Evolutionary conservation across 805 yeast species (phyloP).

Genomic region (Saccharomycopsis guyanensis): DNA sequence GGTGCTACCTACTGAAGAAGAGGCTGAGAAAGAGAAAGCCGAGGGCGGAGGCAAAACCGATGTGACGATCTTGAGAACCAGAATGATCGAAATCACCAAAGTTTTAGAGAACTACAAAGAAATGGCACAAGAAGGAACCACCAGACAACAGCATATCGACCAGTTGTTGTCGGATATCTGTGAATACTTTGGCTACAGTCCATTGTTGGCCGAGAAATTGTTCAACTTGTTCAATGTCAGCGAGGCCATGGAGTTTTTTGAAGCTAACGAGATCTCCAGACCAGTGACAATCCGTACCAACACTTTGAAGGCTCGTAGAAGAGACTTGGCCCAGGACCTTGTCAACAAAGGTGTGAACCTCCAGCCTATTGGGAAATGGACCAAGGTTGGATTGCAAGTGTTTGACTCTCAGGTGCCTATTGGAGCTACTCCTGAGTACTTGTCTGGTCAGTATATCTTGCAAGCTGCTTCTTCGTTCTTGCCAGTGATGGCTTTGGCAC

Average conservation of each 20-base stretch:
- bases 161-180: slow-evolving; percentile 81
- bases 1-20: slow-evolving; percentile 64
- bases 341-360: slow-evolving; percentile 95
- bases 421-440: slow-evolving; percentile 98
- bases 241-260: slow-evolving; percentile 97
- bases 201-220: slow-evolving; percentile 86
- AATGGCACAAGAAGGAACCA: slow-evolving; percentile 76
- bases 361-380: slow-evolving; percentile 97
- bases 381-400: slow-evolving; percentile 94
- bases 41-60: slow-evolving; percentile 55
- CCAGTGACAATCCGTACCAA: slow-evolving; percentile 98
- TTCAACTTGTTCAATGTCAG: slow-evolving; percentile 88
- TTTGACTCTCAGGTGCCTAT: slow-evolving; percentile 99
- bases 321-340: slow-evolving; percentile 90
- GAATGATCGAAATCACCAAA: slow-evolving; percentile 92
- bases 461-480: slow-evolving; percentile 98
- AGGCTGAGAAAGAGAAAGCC: slow-evolving; percentile 44
- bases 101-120: slow-evolving; percentile 85
- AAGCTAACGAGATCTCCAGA: slow-evolving; percentile 95
- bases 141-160: slow-evolving; percentile 74
- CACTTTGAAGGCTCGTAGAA: slow-evolving; percentile 86
- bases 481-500: slow-evolving; percentile 96
- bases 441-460: slow-evolving; percentile 94
- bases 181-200: slow-evolving; percentile 89
- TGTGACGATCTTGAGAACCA: slow-evolving; percentile 74